A percentile compares a stretch with the other conserved stretches of the same genome.
These are phyloP conservation scores for Entoloma clypeatum DNA, from an alignment of 1,284 basidiomycete genomes.

Conservation along the genomic window DNA sequence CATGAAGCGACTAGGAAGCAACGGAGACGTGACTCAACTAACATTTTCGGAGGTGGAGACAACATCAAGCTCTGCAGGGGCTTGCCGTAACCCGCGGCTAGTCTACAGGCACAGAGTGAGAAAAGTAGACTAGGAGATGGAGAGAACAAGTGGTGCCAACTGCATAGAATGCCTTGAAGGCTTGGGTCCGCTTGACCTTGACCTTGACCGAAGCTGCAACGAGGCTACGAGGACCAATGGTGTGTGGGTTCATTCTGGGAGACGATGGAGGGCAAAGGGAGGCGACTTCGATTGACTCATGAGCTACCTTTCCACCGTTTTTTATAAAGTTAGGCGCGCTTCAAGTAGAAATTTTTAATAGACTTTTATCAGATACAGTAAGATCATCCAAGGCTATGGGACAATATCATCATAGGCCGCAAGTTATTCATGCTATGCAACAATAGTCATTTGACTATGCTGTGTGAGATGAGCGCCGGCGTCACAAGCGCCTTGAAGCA, in stretches of 20 bases:
- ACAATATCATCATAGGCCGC: too few relatives aligned
- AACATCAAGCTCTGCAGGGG: conserved; percentile 41
- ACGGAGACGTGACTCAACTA: conserved; percentile 18
- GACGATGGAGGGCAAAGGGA: conserved; percentile 15
- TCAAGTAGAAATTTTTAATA: too few relatives aligned
- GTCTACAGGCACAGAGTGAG: conserved; percentile 37
- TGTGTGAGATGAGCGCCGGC: too few relatives aligned
- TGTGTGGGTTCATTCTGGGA: conserved; percentile 29
- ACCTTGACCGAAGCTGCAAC: conserved; percentile 28
- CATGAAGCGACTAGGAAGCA: conserved; percentile 7
- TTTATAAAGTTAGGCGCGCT: too few relatives aligned
- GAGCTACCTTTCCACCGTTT: too few relatives aligned
- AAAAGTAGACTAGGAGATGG: conserved; percentile 12
- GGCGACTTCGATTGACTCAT: conserved; percentile 17
- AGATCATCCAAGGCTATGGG: too few relatives aligned
- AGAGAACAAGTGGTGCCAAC: conserved; percentile 34
- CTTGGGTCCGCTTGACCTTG: conserved; percentile 31
- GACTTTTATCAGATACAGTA: too few relatives aligned
- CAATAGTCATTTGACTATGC: too few relatives aligned
- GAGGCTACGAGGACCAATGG: conserved; percentile 21
- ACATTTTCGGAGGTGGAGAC: conserved; percentile 51
- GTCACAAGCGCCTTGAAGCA: too few relatives aligned
- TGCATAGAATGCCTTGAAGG: conserved; percentile 60
- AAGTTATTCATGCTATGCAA: too few relatives aligned
- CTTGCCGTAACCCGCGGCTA: conserved; percentile 43